phyloP scores from a whole-genome alignment of 257 asterid genomes.

The Fraxinus cuspidata region DNA sequence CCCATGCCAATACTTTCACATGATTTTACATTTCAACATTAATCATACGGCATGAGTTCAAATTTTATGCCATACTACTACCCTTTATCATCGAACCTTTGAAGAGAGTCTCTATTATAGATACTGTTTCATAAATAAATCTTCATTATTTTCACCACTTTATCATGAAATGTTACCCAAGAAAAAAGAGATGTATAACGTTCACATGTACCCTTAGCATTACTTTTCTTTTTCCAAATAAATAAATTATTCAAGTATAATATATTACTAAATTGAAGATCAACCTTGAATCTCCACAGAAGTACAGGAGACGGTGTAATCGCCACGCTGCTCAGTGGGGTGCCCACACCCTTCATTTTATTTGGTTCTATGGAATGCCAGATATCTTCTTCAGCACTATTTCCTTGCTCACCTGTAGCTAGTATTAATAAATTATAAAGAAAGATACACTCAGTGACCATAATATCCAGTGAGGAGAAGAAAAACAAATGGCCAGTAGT shows the following conservation, averaged over 20 bases:
- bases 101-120: neutral
- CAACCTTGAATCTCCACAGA: constrained; percentile 95
- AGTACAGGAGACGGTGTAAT: constrained; percentile 83
- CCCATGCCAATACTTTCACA: neutral
- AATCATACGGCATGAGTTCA: neutral
- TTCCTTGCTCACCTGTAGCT: constrained; percentile 58
- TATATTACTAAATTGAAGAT: constrained; percentile 10
- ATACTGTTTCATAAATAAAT: neutral
- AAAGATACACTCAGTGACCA: neutral
- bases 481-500: constrained; percentile 13
- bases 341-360: constrained; percentile 73
- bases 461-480: neutral
- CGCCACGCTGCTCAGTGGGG: constrained; percentile 67
- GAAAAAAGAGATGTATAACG: neutral
- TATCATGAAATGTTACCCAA: neutral
- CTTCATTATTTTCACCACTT: neutral
- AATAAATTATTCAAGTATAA: constrained; percentile 12
- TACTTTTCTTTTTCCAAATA: neutral
- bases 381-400: constrained; percentile 56
- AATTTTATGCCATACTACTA: neutral
- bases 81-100: neutral
- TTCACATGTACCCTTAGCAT: neutral
- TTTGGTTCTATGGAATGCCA: constrained; percentile 48
- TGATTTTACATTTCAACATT: neutral
- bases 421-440: constrained; percentile 17